Base-by-base conservation (phyloP, 768 basidiomycete species). In the Pisolithus albus region DNA sequence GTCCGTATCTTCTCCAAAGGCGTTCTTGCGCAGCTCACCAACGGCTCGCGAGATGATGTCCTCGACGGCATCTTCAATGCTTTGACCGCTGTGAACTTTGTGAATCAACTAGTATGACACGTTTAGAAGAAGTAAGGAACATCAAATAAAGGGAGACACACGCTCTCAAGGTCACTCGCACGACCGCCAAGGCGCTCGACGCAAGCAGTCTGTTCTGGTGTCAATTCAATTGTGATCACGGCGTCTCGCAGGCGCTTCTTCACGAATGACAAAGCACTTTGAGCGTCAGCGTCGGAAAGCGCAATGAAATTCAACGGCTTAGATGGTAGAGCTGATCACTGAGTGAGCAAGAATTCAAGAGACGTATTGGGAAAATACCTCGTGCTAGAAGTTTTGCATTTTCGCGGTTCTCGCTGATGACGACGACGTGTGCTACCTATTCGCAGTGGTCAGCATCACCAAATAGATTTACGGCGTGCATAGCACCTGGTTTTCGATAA, bases 1-100 rank as follows among this genome's bases (percentile, higher is more conserved):
- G 50, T 95, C 92, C 1, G 75, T 68, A 61, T 96, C 94, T 56
- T 96, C 93, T 0, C 93, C 95, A 63, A 97, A 99, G 0, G 89
- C 89, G 44, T 80, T 86, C 76, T 97, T 97, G 44, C 88, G 75
- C 46, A 98, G 71, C 64, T 96, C 93, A 32, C 82, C 77, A 9
- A 92, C 81, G 32, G 84, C 85, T 15, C 89, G 79, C 19, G 70
- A 68, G 53, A 96, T 81, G 59, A 98, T 91, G 61, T 97, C 94
- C 61, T 94, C 89, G 5, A 96, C 88, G 1, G 92, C 91, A 37
- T 87, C 88, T 49, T 82, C 75, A 3, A 94, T 77, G 15, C 64
- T 70, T 69, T 81, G 79, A 2, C 91, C 88, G 46, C 75, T 83
- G 19, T 83, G 77, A 36, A 93, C 82, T 70, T 93, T 94, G 70